Conservation (phyloP, 1,284 basidiomycete species). For the Tilletia horrida region DNA sequence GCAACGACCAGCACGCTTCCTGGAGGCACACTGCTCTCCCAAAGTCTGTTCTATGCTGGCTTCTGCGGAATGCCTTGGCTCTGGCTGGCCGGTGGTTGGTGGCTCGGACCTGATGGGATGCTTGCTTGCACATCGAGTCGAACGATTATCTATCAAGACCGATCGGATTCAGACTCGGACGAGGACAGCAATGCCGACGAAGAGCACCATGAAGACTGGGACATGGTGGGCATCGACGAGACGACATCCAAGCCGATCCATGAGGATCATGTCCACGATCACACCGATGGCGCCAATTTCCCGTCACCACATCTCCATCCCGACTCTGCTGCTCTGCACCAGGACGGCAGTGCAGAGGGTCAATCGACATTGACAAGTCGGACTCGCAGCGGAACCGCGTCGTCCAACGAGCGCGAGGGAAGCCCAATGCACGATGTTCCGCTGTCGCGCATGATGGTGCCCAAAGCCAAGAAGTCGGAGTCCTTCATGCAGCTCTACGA, state of each 20-base stretch:
- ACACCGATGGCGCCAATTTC: neutral
- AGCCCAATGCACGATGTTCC: neutral
- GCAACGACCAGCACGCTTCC: conserved; percentile 10
- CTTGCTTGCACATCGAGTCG: neutral
- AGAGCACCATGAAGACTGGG: neutral
- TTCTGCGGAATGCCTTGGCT: conserved; percentile 50
- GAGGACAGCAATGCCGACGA: neutral
- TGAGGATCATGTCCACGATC: neutral
- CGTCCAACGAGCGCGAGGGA: neutral
- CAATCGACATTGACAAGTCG: neutral
- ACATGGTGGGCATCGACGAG: neutral
- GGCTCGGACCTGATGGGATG: conserved; percentile 9
- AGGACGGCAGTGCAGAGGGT: neutral
- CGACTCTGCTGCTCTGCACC: neutral
- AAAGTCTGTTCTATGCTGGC: conserved; percentile 39
- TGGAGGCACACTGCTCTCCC: conserved; percentile 4
- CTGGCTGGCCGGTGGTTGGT: conserved; percentile 48
- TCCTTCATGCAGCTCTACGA: conserved; percentile 9
- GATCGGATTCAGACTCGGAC: neutral
- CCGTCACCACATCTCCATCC: neutral
- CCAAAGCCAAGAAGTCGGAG: conserved; percentile 2
- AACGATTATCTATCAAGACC: neutral
- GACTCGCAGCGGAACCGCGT: neutral
- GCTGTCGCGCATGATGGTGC: neutral
- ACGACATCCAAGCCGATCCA: neutral